Conservation (phyloP, 768 basidiomycete genomes). For the Calocybe cyanea region DNA sequence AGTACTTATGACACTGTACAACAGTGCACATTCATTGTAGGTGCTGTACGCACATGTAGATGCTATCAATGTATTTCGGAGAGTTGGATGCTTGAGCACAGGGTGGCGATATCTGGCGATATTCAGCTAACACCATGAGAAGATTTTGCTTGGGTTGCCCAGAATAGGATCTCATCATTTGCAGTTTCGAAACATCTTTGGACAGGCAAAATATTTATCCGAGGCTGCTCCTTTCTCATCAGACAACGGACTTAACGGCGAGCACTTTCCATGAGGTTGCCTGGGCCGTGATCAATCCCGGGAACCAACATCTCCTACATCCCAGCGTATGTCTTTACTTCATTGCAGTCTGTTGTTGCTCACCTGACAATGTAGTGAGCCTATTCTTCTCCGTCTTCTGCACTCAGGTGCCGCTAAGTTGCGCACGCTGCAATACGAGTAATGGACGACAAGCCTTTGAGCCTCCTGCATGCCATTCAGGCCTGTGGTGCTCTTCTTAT, state of each 20-base stretch:
- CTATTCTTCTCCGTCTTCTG: constrained; percentile 54
- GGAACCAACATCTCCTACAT: constrained; percentile 27
- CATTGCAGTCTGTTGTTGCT: neutral
- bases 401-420: constrained; percentile 51
- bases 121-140: neutral
- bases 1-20: too few relatives aligned
- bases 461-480: constrained; percentile 54
- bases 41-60: too few relatives aligned
- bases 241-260: constrained; percentile 1
- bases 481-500: constrained; percentile 60
- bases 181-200: neutral
- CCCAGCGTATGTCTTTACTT: constrained; percentile 43
- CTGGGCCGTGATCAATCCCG: constrained; percentile 23
- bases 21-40: too few relatives aligned
- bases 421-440: constrained; percentile 55
- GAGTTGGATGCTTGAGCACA: neutral
- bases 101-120: neutral
- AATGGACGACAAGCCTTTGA: constrained; percentile 41
- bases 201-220: neutral
- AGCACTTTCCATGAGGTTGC: constrained; percentile 21
- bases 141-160: neutral
- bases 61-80: too few relatives aligned
- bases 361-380: constrained; percentile 30
- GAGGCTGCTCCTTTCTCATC: constrained; percentile 10
- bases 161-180: constrained; percentile 8